Evolutionary conservation across 2,329 filamentous ascomycete genomes (phyloP).

Genomic region (Pseudocercospora musae): DNA sequence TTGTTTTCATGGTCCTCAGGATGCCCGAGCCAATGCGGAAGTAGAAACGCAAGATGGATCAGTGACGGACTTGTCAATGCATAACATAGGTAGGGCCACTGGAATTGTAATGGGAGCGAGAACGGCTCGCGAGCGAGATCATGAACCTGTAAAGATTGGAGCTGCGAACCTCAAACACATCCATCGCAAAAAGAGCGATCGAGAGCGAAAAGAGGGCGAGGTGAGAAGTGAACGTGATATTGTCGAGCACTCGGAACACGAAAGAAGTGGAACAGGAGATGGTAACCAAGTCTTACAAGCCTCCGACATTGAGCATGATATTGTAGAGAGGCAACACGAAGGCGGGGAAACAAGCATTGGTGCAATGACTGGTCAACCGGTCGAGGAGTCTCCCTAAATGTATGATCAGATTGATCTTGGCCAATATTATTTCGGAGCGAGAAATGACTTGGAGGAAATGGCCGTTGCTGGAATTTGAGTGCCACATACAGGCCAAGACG

Average conservation of each 20-base stretch:
- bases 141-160: not conserved
- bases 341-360: not conserved
- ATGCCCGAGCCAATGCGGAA: not conserved
- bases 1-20: not conserved
- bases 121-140: not conserved
- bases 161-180: not conserved
- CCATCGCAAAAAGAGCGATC: not conserved
- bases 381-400: not conserved
- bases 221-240: not conserved
- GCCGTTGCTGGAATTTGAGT: not conserved
- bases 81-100: not conserved
- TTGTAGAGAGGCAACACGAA: not conserved
- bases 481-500: not conserved
- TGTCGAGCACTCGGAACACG: not conserved
- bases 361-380: not conserved
- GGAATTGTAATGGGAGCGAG: not conserved
- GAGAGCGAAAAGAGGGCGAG: not conserved
- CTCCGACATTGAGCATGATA: not conserved
- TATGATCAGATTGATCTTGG: not conserved
- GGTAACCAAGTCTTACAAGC: not conserved
- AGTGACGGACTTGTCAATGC: not conserved
- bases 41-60: not conserved
- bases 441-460: not conserved
- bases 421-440: not conserved
- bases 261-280: not conserved